Evolutionary conservation across 2,329 filamentous ascomycete species (phyloP).

Genomic region (Orbilia blumenaviensis): DNA sequence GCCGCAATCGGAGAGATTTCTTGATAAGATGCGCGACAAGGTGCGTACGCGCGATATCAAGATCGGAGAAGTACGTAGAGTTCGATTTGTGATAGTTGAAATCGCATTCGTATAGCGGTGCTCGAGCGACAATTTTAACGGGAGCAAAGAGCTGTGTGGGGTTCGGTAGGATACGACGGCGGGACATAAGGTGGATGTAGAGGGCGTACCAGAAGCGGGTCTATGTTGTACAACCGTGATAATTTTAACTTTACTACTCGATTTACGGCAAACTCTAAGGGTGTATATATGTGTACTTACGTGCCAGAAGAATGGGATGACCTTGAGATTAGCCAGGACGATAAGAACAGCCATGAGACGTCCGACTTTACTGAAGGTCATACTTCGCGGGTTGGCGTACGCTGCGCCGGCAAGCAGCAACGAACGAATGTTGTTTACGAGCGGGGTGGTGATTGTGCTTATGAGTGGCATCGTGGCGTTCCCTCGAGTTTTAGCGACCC

Average conservation of each 20-base stretch:
- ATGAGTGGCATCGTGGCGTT: conserved; percentile 20
- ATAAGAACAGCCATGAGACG: conserved; percentile 63
- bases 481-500: not conserved
- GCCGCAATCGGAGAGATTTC: conserved; percentile 54
- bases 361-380: conserved; percentile 42
- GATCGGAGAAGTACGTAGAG: conserved; percentile 85
- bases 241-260: not conserved
- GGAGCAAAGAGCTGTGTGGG: conserved; percentile 77
- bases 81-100: conserved; percentile 87
- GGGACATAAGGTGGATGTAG: conserved; percentile 66
- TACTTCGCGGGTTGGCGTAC: conserved; percentile 37
- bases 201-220: conserved; percentile 70
- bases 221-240: conserved; percentile 59
- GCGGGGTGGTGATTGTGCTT: conserved; percentile 26
- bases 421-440: conserved; percentile 22
- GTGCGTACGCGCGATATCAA: conserved; percentile 83
- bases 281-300: conserved; percentile 63
- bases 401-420: conserved; percentile 30
- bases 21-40: conserved; percentile 73
- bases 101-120: conserved; percentile 80
- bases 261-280: not conserved
- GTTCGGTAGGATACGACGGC: conserved; percentile 65
- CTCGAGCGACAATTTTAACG: conserved; percentile 72
- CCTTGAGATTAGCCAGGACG: conserved; percentile 75
- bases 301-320: conserved; percentile 78